phyloP scores from a whole-genome alignment of 2,329 filamentous ascomycete species.

The Penicillium sp. region DNA sequence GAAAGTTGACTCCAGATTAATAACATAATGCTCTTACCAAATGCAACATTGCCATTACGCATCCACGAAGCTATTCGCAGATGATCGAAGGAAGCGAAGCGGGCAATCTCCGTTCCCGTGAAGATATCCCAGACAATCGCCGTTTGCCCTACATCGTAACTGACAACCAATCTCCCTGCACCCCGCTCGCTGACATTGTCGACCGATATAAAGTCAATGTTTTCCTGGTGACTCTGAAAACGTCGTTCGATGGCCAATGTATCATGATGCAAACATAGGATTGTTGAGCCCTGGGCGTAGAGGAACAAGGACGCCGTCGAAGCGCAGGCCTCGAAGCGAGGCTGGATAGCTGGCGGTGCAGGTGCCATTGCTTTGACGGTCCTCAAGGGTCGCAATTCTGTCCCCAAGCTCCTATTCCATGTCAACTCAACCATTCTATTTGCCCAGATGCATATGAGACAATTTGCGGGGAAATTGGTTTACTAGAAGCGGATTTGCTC shows the following conservation, averaged over 20 bases:
- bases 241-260: constrained; percentile 83
- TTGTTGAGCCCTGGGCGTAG: constrained; percentile 76
- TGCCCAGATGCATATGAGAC: not conserved
- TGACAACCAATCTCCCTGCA: constrained; percentile 81
- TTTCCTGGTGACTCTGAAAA: constrained; percentile 79
- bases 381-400: constrained; percentile 58
- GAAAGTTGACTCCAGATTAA: constrained; percentile 8
- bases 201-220: constrained; percentile 79
- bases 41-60: constrained; percentile 93
- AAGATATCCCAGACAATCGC: constrained; percentile 96
- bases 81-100: constrained; percentile 90
- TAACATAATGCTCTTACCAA: constrained; percentile 63
- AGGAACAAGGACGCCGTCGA: constrained; percentile 89
- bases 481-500: not conserved
- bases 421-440: constrained; percentile 57
- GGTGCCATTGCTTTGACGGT: constrained; percentile 49
- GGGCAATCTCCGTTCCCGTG: constrained; percentile 83
- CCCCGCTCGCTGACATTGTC: constrained; percentile 89
- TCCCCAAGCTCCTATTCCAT: constrained; percentile 60
- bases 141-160: constrained; percentile 86
- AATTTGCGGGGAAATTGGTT: not conserved
- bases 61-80: constrained; percentile 89
- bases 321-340: constrained; percentile 78
- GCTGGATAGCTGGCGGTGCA: constrained; percentile 33
- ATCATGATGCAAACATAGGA: constrained; percentile 90